These are phyloP conservation scores for Bjerkandera adusta DNA, from an alignment of 1,284 basidiomycete species.

Conservation along the genomic window DNA sequence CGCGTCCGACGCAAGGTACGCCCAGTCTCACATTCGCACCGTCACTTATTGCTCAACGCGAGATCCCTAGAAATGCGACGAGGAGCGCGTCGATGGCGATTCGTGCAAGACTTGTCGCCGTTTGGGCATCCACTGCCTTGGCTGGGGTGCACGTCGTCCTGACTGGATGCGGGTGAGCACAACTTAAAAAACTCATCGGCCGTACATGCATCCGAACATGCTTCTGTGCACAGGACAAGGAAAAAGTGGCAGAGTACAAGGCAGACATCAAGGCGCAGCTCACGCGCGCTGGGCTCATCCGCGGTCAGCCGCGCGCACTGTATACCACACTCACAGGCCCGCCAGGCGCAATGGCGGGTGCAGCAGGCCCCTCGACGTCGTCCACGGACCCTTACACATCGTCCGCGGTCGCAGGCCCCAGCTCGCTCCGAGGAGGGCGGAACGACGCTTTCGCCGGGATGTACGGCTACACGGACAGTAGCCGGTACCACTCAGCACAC, in stretches of 20 bases:
- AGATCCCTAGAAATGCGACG: slow-evolving; percentile 76
- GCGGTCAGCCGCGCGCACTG: slow-evolving; percentile 68
- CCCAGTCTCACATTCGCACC: slow-evolving; percentile 15
- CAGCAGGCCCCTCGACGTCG: slow-evolving; percentile 11
- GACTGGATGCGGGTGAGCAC: slow-evolving; percentile 84
- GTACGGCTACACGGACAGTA: slow-evolving; percentile 2
- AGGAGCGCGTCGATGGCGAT: slow-evolving; percentile 65
- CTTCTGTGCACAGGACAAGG: slow-evolving; percentile 59
- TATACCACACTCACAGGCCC: slow-evolving; percentile 26
- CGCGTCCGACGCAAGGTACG: slow-evolving; percentile 74
- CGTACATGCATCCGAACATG: neutral
- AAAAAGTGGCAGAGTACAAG: slow-evolving; percentile 77
- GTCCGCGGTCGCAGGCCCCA: slow-evolving; percentile 25
- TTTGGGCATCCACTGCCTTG: slow-evolving; percentile 72
- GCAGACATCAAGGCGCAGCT: slow-evolving; percentile 80
- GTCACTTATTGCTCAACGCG: slow-evolving; percentile 4
- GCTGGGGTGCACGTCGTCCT: slow-evolving; percentile 76
- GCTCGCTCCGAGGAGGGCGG: slow-evolving; percentile 19
- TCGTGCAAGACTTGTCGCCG: slow-evolving; percentile 78
- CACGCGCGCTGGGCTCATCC: slow-evolving; percentile 71
- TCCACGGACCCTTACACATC: slow-evolving; percentile 15
- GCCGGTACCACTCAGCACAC: slow-evolving; percentile 11
- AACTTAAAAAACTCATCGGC: slow-evolving; percentile 4
- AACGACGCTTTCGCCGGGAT: slow-evolving; percentile 19
- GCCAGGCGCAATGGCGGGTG: slow-evolving; percentile 15